Percentiles rank a stretch among this genome's conserved stretches.
These are phyloP conservation scores for Exserohilum rostratum DNA, from an alignment of 2,329 filamentous ascomycete genomes.

Conservation along the genomic window DNA sequence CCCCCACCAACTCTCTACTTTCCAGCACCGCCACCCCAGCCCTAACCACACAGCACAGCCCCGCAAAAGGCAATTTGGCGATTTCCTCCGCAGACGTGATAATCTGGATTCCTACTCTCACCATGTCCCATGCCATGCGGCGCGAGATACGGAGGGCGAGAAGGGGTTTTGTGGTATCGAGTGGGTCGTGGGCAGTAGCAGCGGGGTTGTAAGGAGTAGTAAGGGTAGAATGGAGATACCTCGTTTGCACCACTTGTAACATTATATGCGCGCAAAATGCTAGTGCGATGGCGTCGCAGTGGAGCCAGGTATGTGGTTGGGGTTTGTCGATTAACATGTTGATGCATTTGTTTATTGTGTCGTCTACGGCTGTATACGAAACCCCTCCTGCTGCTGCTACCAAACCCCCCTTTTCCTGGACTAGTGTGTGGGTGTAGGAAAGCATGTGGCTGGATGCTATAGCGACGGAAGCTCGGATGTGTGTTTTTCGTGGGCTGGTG, in stretches of 20 bases:
- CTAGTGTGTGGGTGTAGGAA: slow-evolving; percentile 4
- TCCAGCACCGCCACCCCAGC: slow-evolving; percentile 21
- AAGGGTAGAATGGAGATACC: background rate
- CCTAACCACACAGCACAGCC: slow-evolving; percentile 18
- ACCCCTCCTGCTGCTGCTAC: too few relatives aligned
- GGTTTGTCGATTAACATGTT: slow-evolving; percentile 18
- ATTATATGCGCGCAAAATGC: slow-evolving; percentile 21
- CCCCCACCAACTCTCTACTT: background rate
- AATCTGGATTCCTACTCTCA: slow-evolving; percentile 10
- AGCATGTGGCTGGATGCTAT: slow-evolving; percentile 15
- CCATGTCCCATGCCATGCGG: slow-evolving; percentile 25
- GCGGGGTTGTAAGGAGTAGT: too few relatives aligned
- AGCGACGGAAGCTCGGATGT: slow-evolving; percentile 15
- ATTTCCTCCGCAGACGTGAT: slow-evolving; percentile 9
- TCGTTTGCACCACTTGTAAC: background rate
- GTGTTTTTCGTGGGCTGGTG: slow-evolving; percentile 16
- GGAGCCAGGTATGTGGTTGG: slow-evolving; percentile 16
- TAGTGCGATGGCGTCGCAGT: slow-evolving; percentile 22
- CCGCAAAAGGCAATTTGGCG: slow-evolving; percentile 16
- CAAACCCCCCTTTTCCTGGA: background rate
- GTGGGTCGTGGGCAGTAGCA: background rate
- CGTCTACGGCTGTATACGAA: background rate
- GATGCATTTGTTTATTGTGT: background rate
- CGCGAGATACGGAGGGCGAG: slow-evolving; percentile 18
- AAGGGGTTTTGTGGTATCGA: slow-evolving; percentile 6